Percentiles rank a stretch among this genome's conserved stretches.
Evolutionary conservation across 495 filamentous ascomycete genomes (phyloP).

Genomic region (Trypethelium eluteriae): DNA sequence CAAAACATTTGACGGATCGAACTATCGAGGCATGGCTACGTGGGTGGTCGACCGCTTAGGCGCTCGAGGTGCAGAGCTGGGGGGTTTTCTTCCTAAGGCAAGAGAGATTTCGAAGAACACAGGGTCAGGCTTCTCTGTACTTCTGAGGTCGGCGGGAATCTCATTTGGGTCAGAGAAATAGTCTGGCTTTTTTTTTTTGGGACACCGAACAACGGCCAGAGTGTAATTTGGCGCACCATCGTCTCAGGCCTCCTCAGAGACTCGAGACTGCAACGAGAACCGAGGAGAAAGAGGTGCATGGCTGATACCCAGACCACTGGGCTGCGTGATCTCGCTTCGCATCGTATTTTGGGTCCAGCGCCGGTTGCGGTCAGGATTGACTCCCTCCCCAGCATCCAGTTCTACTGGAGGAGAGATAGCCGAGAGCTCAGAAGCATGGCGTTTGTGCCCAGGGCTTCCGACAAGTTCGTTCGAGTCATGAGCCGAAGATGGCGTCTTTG

Average conservation of each 20-base stretch:
- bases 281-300: background rate
- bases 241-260: background rate
- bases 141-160: background rate
- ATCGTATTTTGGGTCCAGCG: background rate
- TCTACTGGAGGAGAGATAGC: background rate
- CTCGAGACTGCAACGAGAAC: background rate
- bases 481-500: background rate
- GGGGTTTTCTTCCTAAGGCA: background rate
- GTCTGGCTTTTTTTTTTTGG: background rate
- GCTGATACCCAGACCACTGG: slow-evolving; percentile 1
- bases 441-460: background rate
- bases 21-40: background rate
- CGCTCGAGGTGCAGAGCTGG: background rate
- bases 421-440: background rate
- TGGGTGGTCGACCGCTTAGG: background rate
- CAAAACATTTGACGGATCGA: background rate
- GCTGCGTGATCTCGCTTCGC: background rate
- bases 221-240: background rate
- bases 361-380: background rate
- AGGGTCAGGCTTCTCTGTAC: background rate
- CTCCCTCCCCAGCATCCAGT: background rate
- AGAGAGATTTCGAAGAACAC: background rate
- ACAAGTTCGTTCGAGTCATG: background rate
- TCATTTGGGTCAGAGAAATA: background rate
- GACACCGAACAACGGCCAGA: background rate